Conservation (phyloP, 495 filamentous ascomycete species). For the Tuber borchii region DNA sequence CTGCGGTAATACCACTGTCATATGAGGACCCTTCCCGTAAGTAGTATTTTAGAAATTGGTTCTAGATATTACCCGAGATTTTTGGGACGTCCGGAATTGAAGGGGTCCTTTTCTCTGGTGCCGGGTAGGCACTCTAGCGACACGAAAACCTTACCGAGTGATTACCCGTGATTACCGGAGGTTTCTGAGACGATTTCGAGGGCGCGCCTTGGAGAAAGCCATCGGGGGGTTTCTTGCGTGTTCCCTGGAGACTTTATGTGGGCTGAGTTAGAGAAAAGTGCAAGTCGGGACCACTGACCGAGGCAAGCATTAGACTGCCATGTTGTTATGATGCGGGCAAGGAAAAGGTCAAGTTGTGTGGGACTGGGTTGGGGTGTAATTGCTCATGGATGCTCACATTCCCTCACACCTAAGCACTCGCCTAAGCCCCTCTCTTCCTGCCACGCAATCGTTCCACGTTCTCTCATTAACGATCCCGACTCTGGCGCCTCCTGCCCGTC, state of each 20-base stretch:
- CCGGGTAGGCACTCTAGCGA: not conserved
- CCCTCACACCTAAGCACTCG: not conserved
- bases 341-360: not conserved
- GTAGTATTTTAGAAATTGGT: not conserved
- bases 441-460: not conserved
- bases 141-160: not conserved
- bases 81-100: not conserved
- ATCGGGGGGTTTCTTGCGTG: not conserved
- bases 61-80: not conserved
- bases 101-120: not conserved
- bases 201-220: not conserved
- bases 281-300: not conserved
- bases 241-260: not conserved
- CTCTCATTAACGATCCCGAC: not conserved
- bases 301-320: not conserved
- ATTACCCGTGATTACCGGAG: not conserved
- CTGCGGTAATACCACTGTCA: not conserved
- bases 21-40: not conserved
- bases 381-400: not conserved
- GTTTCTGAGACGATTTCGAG: not conserved
- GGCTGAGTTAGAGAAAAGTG: not conserved
- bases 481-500: not conserved
- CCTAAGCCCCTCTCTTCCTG: not conserved
- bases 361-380: not conserved
- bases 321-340: not conserved